Evolutionary conservation across 2,329 filamentous ascomycete genomes (phyloP), one percentile per base, ranked within the genome.

Genomic region (Claviceps lovelessii): DNA sequence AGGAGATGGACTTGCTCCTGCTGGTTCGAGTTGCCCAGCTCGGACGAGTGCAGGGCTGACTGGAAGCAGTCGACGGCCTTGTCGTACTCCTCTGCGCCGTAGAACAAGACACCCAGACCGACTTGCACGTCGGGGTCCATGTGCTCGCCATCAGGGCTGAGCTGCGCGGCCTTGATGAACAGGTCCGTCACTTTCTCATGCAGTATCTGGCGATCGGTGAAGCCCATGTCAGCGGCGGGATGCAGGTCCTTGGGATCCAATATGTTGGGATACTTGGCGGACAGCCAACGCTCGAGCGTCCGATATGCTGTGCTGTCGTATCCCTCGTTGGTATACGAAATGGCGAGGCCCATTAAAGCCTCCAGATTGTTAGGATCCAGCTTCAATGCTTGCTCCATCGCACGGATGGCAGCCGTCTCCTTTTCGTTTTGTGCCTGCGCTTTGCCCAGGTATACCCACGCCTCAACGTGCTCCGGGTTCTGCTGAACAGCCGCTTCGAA

Each of bases 51-150:
- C 29, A 98, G 81, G 0, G 94, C 91, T 0, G 91, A 85, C 55
- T 86, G 87, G 79, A 98, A 98, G 76, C 94, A 98, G 74, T 98
- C 93, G 42, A 98, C 91, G 0, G 93, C 93, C 74, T 98, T 98
- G 67, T 93, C 88, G 73, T 96, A 97, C 67, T 97, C 91, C 71
- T 98, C 93, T 35, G 88, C 90, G 52, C 91, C 93, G 72, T 98
- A 98, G 74, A 98, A 97, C 17, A 98, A 80, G 5, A 98, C 93
- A 41, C 94, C 94, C 1, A 98, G 78, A 1, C 93, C 93, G 56
- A 98, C 93, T 71, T 98, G 94, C 8, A 98, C 93, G 67, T 98
- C 93, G 0, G 93, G 93, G 65, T 98, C 94, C 87, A 98, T 97
- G 64, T 93, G 88, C 64, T 90, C 88, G 57, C 91, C 93, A 51